These are phyloP conservation scores for Plasmodium ovale DNA, from an alignment of 169 alveolate genomes.

Conservation along the genomic window DNA sequence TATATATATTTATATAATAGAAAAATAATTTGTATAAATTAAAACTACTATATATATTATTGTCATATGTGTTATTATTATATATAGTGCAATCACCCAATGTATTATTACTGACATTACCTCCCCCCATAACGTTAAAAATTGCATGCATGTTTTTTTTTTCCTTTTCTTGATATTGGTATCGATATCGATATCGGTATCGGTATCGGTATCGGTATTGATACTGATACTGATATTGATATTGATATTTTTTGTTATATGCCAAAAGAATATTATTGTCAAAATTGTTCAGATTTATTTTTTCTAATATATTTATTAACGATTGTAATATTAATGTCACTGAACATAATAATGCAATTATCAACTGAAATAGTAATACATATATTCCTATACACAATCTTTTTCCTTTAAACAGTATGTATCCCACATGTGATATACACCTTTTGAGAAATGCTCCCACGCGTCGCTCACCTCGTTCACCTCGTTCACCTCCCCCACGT, in stretches of 20 bases:
- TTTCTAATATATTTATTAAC: constrained; percentile 24
- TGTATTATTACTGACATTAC: constrained; percentile 12
- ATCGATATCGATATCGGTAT: too few species aligned
- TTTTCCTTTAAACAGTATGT: constrained; percentile 10
- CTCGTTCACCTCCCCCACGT: neutral
- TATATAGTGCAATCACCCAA: too few species aligned
- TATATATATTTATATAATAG: constrained; percentile 47
- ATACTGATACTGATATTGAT: too few species aligned
- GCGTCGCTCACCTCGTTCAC: neutral
- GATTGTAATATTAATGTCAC: constrained; percentile 51
- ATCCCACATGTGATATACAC: neutral
- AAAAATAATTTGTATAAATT: constrained; percentile 13
- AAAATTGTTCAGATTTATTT: constrained; percentile 32
- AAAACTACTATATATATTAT: constrained; percentile 36
- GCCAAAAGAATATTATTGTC: constrained; percentile 13
- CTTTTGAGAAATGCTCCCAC: neutral
- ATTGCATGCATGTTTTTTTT: too few species aligned
- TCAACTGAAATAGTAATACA: constrained; percentile 22
- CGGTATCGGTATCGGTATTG: too few species aligned
- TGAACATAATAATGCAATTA: constrained; percentile 29
- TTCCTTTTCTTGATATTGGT: too few species aligned
- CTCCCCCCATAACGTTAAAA: too few species aligned
- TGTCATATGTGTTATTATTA: too few species aligned
- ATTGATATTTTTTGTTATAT: constrained; percentile 18
- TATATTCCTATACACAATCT: constrained; percentile 43